Base-by-base conservation (phyloP, 1,139 yeast genomes). In the Yamadazyma dendronema region DNA sequence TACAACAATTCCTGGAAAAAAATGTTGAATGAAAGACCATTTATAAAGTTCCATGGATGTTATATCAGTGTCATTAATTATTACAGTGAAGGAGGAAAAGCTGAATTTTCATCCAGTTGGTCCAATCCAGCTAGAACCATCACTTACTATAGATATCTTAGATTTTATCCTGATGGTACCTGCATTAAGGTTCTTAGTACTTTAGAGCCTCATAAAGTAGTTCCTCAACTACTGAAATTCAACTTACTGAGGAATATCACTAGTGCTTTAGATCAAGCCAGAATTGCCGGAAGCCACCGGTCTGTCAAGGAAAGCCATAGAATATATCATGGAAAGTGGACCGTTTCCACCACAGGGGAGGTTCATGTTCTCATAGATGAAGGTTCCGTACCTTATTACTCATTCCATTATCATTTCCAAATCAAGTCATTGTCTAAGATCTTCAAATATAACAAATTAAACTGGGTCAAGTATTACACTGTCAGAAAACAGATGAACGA, bases 11-110 rank as follows among this genome's bases (percentile, higher is more conserved):
- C 81, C 26, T 79, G 84, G 80, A 67, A 65, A 36, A 44, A 55
- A 14, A 81, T 83, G 88, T 52, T 65, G 17, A 44, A 48, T 8
- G 44, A 54, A 17, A 47, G 74, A 23, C 96, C 97, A 0, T 83
- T 83, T 49, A 52, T 90, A 16, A 83, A 90, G 52, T 87, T 79
- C 56, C 67, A 78, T 35, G 98, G 98, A 1, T 74, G 89, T 27
- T 92, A 90, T 54, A 85, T 92, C 22, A 81, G 95, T 50, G 86
- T 84, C 10, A 84, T 92, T 37, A 84, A 86, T 45, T 90, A 88
- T 58, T 75, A 85, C 48, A 74, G 95, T 41, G 86, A 86, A 53
- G 95, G 97, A 35, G 79, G 84, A 1, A 72, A 78, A 37, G 74
- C 73, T 7, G 86, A 79, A 49, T 75, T 80, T 36, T 75, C 84